Percentiles rank a stretch among this genome's conserved stretches.
These are phyloP conservation scores for Fusarium longipes DNA, from an alignment of 2,329 filamentous ascomycete genomes.

Conservation along the genomic window DNA sequence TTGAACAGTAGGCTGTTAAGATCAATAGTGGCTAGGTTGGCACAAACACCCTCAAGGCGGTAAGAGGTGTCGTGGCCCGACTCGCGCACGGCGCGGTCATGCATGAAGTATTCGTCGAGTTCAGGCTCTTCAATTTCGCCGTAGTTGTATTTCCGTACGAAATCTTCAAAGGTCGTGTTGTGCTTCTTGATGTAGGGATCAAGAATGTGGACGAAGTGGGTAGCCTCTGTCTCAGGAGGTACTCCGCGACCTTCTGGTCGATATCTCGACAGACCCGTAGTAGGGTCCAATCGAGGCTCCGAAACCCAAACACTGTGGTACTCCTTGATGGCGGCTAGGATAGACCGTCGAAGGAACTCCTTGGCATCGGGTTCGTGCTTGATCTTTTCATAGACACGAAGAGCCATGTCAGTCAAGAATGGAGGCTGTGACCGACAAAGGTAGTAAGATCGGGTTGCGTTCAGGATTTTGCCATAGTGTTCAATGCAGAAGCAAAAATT, in stretches of 20 bases:
- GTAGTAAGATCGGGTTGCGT: slow-evolving; percentile 96
- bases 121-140: slow-evolving; percentile 83
- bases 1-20: slow-evolving; percentile 96
- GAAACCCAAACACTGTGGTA: slow-evolving; percentile 91
- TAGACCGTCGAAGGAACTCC: slow-evolving; percentile 83
- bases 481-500: slow-evolving; percentile 99
- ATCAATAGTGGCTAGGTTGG: slow-evolving; percentile 91
- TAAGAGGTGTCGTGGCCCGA: slow-evolving; percentile 98
- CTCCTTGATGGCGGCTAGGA: slow-evolving; percentile 95
- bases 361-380: slow-evolving; percentile 82
- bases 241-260: slow-evolving; percentile 85
- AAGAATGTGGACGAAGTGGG: slow-evolving; percentile 86
- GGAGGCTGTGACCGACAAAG: slow-evolving; percentile 93
- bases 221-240: slow-evolving; percentile 89
- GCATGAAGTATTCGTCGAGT: slow-evolving; percentile 93
- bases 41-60: slow-evolving; percentile 87
- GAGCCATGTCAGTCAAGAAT: slow-evolving; percentile 96
- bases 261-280: slow-evolving; percentile 85
- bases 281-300: slow-evolving; percentile 79
- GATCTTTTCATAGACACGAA: slow-evolving; percentile 93
- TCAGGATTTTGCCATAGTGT: slow-evolving; percentile 98
- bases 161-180: slow-evolving; percentile 82
- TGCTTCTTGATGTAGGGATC: slow-evolving; percentile 86
- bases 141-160: slow-evolving; percentile 89
- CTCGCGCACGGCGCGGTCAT: slow-evolving; percentile 94